Base-by-base conservation (phyloP, 1,284 basidiomycete species). In the Sporisorium scitamineum region DNA sequence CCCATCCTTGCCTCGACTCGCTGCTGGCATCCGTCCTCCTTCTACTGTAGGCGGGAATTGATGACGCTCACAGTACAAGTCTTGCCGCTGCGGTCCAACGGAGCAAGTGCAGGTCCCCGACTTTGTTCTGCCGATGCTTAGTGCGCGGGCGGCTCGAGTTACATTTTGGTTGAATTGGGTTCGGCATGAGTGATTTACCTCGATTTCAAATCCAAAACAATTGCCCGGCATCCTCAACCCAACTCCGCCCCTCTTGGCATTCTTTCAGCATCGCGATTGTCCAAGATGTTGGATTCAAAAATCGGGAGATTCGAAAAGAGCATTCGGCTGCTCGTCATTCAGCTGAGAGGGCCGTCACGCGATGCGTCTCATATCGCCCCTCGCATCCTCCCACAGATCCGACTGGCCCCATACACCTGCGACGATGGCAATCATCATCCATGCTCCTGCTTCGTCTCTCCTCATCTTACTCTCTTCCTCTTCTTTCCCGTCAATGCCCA, bases 301-400 rank as follows among this genome's bases (percentile, higher is more conserved):
- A 27, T 47, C 44, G 44, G 44, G 44, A 47, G 44, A 47, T 45
- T 13, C 3, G 27, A 18, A 2, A 37, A 24, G 34, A 13, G 11
- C 11, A 6, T 34, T 34, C n/a, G 34, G 34, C 14, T 34, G 6
- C 34, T 34, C 34, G 34, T 34, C 34, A 13, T 34, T 34, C 10
- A 3, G 8, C 14, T 3, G 34, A 34, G 34, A 34, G 34, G n/a
- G n/a, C n/a, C n/a, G 14, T 42, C 45, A 75, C 22, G 48, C 54
- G 39, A 69, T 57, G 14, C 67, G 62, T 27, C 41, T 50, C 62
- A 76, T 60, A 51, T 76, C 74, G 16, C 16, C 45, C 3, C 22
- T 29, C 3, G 92, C 91, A 82, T 95, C 92, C 80, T 89, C 88
- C 90, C 94, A 93, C 48, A 97, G 86, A 85, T 97, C 95, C 61